Conservation (phyloP, 257 asterid species). For the Cordia subcordata region DNA sequence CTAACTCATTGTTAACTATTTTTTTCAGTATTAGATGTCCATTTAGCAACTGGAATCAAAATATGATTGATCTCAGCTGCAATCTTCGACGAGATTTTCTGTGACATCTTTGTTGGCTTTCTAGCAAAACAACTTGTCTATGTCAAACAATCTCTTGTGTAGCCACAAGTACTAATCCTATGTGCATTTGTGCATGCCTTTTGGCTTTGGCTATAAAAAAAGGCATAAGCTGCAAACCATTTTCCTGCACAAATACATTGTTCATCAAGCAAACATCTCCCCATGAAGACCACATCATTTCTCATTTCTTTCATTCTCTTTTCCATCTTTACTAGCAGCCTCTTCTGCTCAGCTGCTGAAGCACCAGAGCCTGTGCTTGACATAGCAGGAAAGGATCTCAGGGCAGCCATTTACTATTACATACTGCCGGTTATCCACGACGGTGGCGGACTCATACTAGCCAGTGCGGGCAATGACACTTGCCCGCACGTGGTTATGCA, state of each 20-base stretch:
- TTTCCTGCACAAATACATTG: too few species aligned
- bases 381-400: conserved; percentile 25
- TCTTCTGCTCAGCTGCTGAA: conserved; percentile 16
- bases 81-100: too few species aligned
- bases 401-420: conserved; percentile 33
- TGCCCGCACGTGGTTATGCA: conserved; percentile 51
- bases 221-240: not conserved
- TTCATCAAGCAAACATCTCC: not conserved
- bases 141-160: too few species aligned
- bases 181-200: too few species aligned
- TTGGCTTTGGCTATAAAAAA: not conserved
- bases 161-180: too few species aligned
- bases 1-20: too few species aligned
- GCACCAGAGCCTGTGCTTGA: conserved; percentile 33
- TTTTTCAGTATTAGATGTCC: too few species aligned
- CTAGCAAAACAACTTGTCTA: too few species aligned
- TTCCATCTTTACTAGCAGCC: conserved; percentile 3
- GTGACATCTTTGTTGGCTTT: too few species aligned
- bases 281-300: not conserved
- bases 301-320: conserved; percentile 15
- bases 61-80: too few species aligned
- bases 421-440: conserved; percentile 47
- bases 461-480: conserved; percentile 15
- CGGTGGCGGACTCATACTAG: conserved; percentile 59
- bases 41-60: too few species aligned